These are phyloP conservation scores for Skeletonema marinoi DNA, from an alignment of 108 stramenopile species.

Conservation along the genomic window DNA sequence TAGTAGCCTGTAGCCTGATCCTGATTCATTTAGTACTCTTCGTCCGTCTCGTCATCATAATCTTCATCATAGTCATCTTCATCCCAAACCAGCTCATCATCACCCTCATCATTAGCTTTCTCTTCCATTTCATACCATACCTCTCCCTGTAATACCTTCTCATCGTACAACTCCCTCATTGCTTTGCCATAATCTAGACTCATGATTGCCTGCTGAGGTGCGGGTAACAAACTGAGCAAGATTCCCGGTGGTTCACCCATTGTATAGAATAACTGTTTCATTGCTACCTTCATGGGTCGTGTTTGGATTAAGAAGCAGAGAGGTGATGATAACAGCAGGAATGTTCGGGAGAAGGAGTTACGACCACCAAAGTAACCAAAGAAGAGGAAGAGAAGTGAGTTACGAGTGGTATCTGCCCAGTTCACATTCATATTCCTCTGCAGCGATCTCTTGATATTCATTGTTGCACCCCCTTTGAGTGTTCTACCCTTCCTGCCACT, in stretches of 20 bases:
- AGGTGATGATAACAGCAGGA: constrained; percentile 72
- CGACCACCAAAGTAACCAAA: constrained; percentile 86
- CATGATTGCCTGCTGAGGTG: constrained; percentile 87
- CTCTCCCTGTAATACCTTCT: constrained; percentile 29
- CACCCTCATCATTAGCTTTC: neutral
- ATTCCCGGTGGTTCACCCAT: constrained; percentile 74
- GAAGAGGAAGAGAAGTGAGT: constrained; percentile 79
- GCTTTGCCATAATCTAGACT: constrained; percentile 48
- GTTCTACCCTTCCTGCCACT: constrained; percentile 17
- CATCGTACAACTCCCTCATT: constrained; percentile 54
- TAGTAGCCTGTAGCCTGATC: no score
- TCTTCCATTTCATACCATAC: constrained; percentile 35
- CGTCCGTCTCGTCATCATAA: constrained; percentile 27
- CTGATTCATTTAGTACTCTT: constrained; percentile 19
- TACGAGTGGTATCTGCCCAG: constrained; percentile 81
- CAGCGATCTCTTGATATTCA: constrained; percentile 54
- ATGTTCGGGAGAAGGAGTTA: constrained; percentile 57
- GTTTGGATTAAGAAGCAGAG: constrained; percentile 79
- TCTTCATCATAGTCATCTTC: constrained; percentile 36
- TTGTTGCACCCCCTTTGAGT: constrained; percentile 59
- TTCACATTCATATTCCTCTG: constrained; percentile 79
- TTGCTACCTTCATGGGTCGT: constrained; percentile 75
- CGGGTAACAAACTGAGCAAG: constrained; percentile 76
- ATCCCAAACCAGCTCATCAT: constrained; percentile 1
- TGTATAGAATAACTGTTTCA: constrained; percentile 80